Evolutionary conservation across 306 rosid genomes (phyloP).

Genomic region (Quercus wislizeni): DNA sequence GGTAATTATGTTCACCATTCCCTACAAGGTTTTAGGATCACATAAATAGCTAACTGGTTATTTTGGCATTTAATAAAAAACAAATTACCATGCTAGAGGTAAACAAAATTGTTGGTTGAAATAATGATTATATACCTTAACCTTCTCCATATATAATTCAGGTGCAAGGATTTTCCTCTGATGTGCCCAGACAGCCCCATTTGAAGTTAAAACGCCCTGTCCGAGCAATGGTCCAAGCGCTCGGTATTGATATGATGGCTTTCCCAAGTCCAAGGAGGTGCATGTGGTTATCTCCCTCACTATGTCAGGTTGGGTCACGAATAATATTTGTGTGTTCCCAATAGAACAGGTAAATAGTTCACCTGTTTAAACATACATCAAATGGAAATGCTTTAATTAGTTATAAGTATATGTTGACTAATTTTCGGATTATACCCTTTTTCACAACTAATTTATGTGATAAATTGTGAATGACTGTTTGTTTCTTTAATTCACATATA

Average conservation of each 20-base stretch:
- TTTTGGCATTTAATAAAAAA: not conserved
- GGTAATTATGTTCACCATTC: slow-evolving; percentile 21
- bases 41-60: not conserved
- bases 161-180: slow-evolving; percentile 53
- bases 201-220: slow-evolving; percentile 40
- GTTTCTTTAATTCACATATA: too few species aligned
- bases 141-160: slow-evolving; percentile 48
- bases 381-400: not conserved
- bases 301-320: slow-evolving; percentile 26
- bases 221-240: slow-evolving; percentile 42
- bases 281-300: slow-evolving; percentile 34
- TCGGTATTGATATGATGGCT: slow-evolving; percentile 27
- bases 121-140: slow-evolving; percentile 34
- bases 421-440: too few species aligned
- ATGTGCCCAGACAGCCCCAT: slow-evolving; percentile 37
- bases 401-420: too few species aligned
- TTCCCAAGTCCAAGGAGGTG: slow-evolving; percentile 45
- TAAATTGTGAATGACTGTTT: too few species aligned
- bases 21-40: slow-evolving; percentile 3
- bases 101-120: not conserved
- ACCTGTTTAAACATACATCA: slow-evolving; percentile 20
- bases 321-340: slow-evolving; percentile 38
- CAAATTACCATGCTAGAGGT: not conserved
- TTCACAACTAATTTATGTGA: too few species aligned
- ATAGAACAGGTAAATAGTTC: slow-evolving; percentile 35